Evolutionary conservation across 2,329 filamentous ascomycete species (phyloP).

Genomic region (Cercospora zeae-maydis): DNA sequence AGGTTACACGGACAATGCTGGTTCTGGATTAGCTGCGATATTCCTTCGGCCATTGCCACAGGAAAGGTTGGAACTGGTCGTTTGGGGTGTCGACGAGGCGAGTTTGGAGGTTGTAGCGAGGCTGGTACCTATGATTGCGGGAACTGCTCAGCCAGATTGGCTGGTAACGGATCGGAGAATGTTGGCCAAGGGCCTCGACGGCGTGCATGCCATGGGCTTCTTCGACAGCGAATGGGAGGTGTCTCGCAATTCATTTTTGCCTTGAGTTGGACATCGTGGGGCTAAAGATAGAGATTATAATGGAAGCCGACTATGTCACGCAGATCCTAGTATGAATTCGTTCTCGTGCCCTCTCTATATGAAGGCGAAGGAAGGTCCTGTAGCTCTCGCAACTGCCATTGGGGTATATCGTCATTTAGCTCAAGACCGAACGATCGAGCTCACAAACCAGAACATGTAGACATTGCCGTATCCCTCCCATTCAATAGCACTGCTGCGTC

Average conservation of each 20-base stretch:
- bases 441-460: background rate
- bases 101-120: conserved; percentile 51
- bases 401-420: background rate
- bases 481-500: background rate
- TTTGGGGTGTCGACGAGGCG: conserved; percentile 52
- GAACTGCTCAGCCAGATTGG: conserved; percentile 57
- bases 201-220: conserved; percentile 53
- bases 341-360: background rate
- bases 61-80: conserved; percentile 52
- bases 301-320: background rate
- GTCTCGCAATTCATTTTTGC: conserved; percentile 46
- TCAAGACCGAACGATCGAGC: background rate
- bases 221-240: conserved; percentile 55
- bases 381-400: background rate
- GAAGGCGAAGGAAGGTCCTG: conserved; percentile 1
- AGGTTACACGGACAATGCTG: conserved; percentile 8
- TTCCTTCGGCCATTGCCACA: conserved; percentile 50
- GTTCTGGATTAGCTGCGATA: conserved; percentile 45
- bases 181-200: conserved; percentile 51
- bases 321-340: background rate
- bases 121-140: conserved; percentile 54
- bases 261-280: background rate
- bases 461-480: background rate
- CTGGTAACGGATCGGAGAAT: conserved; percentile 48
- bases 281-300: background rate